Base-by-base conservation (phyloP, 345 rosid species). In the Eucalyptus decipiens region DNA sequence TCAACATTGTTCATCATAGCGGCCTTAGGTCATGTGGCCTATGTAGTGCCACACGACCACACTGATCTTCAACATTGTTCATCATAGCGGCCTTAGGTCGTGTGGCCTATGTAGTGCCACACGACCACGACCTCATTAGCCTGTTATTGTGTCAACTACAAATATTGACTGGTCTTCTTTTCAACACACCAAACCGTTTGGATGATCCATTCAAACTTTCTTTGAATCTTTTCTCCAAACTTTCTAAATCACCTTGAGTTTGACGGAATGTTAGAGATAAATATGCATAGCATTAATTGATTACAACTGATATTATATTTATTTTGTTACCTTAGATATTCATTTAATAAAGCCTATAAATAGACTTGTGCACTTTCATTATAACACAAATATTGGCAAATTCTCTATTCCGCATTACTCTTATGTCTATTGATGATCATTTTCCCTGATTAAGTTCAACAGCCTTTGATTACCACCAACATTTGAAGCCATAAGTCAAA, bases 81-180 rank as follows among this genome's bases (percentile, higher is more conserved):
- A 0, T 72, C 43, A 9, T 17, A 0, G 19, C 1, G 5, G 21
- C 40, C 18, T 65, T 34, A 16, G 18, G 40, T 14, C 6, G 1
- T 2, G 9, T 8, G 37, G 21, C 76, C 1, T 65, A n/a, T 15
- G 17, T 16, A 30, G 17, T 14, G 19, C 37, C 72, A n/a, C n/a
- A n/a, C n/a, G n/a, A n/a, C n/a, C n/a, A n/a, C n/a, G 9, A 7
- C 19, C 1, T 4, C 21, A n/a, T 65, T 17, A 65, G 19, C 76
- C 0, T n/a, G 3, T 4, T n/a, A 15, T 8, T 13, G 2, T 32
- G 18, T n/a, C 5, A 34, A 34, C 19, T 65, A 18, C 19, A 65
- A 11, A 30, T 30, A 13, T 65, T 2, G 76, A 16, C 5, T 0
- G 0, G 21, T 65, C 18, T 34, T 65, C 11, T 65, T 17, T 65